Base-by-base conservation (phyloP, 2,329 filamentous ascomycete genomes). In the Trichoderma atroviride region DNA sequence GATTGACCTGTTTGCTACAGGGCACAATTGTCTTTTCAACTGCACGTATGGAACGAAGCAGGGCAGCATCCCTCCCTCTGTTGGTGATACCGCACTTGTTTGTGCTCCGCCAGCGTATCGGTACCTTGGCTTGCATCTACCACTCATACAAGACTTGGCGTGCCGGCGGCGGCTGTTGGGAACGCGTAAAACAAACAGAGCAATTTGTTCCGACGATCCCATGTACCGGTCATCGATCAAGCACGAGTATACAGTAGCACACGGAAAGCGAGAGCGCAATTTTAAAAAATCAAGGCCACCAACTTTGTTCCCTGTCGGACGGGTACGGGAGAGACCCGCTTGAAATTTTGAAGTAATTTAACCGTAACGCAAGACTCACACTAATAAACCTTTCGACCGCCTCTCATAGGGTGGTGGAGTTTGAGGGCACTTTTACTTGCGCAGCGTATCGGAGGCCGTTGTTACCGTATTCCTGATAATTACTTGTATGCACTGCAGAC, bases 291-390 rank as follows among this genome's bases (percentile, higher is more conserved):
- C n/a, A 65, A 35, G 33, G 40, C 9, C 56, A 47, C 40, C 40
- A 43, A 43, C 40, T 19, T 43, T n/a, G 16, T 43, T 50, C 27
- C 37, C 27, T 29, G 55, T 4, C 37, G 13, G 24, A 40, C 55
- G 43, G 57, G 53, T 7, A 50, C 40, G 55, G 63, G 55, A 50
- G 55, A 22, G 63, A 57, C 55, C 63, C 63, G 63, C 63, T 16
- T n/a, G 40, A 22, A 22, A 24, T 37, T 37, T 58, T 47, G 40
- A 37, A 57, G 63, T 19, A 67, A 67, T 67, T 67, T 59, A 67
- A 67, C 37, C 63, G 63, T 67, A 52, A 67, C 63, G 24, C 63
- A 50, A 31, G 55, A 58, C 58, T 67, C 63, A 59, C 63, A 59
- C 63, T 59, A 67, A 58, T 47, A 35, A 57, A 53, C 37, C 52